phyloP scores from a whole-genome alignment of 129 eudicot genomes.

The Helianthus tuberosus region DNA sequence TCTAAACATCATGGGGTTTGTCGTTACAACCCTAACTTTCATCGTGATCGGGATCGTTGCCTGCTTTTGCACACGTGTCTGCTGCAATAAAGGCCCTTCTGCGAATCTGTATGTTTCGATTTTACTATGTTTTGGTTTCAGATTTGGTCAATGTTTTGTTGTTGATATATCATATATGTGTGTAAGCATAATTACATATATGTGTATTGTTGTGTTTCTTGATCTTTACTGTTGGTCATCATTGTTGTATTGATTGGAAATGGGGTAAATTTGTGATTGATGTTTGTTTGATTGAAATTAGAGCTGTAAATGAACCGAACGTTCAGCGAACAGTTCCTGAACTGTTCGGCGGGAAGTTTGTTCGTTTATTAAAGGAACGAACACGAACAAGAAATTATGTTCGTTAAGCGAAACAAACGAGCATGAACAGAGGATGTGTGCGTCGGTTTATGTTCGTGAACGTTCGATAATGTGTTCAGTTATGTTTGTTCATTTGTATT shows the following conservation, averaged over 20 bases:
- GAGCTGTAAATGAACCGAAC: no score
- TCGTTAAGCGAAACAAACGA: no score
- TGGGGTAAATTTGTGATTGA: neutral
- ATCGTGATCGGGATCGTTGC: slow-evolving; percentile 65
- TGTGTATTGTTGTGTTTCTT: neutral
- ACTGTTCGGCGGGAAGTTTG: no score
- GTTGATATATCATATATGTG: neutral
- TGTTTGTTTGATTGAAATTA: neutral
- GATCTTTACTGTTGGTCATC: no score
- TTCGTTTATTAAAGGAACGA: no score
- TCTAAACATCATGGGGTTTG: slow-evolving; percentile 58
- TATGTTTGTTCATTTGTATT: no score
- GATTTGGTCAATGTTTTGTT: slow-evolving; percentile 16
- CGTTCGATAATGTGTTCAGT: no score
- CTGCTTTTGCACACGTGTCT: slow-evolving; percentile 55
- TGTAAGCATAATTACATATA: neutral
- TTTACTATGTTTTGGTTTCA: neutral
- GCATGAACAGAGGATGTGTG: no score
- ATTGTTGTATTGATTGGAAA: slow-evolving; percentile 6
- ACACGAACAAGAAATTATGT: no score
- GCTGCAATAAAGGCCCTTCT: slow-evolving; percentile 79
- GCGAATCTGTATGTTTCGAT: slow-evolving; percentile 57
- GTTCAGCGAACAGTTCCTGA: no score
- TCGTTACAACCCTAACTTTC: slow-evolving; percentile 68
- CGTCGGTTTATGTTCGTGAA: no score